Evolutionary conservation across 2,329 filamentous ascomycete species (phyloP), one percentile per base, ranked within the genome.

Genomic region (Onygena corvina): DNA sequence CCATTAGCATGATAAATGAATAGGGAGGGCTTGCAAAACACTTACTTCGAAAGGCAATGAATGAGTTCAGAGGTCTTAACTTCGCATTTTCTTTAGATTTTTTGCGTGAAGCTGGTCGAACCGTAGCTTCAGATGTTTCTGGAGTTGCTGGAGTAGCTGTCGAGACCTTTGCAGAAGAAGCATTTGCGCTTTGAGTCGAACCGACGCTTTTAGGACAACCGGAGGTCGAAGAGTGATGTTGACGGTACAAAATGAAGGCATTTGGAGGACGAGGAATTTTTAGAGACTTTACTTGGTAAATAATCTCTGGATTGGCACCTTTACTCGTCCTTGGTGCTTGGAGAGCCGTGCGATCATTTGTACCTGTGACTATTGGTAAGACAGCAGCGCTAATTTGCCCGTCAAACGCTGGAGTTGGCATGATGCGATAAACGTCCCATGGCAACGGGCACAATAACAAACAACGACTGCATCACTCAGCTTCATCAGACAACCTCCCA

Each of bases 241-340:
- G 29, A 27, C 5, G 48, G 36, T 16, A 38, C 38, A 31, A 31
- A n/a, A n/a, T 16, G 34, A 47, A 72, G 3, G 66, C 65, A 58
- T 72, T 72, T 12, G 66, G 64, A 14, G 70, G 69, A n/a, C 70
- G 66, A 48, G 67, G 65, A 20, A 71, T 58, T 52, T 70, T 69
- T 20, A 54, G 30, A 27, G 59, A 40, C 49, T 62, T 65, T 31
- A 47, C 46, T 34, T 46, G 33, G 7, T 48, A 42, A n/a, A 36
- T 50, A 36, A 38, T 45, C 35, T 46, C 30, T 40, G 21, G 46
- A 20, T 14, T 49, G 18, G 25, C n/a, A 16, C 47, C 47, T 14
- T 31, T 31, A 18, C 8, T 27, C 30, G 21, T 31, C n/a, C 30
- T 14, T 40, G 12, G 16, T 14, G 30, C 7, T 4, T 36, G 16